Evolutionary conservation across 176 grass and related monocot genomes (phyloP), one percentile per base, ranked within the genome.

Genomic region (Olyra latifolia): DNA sequence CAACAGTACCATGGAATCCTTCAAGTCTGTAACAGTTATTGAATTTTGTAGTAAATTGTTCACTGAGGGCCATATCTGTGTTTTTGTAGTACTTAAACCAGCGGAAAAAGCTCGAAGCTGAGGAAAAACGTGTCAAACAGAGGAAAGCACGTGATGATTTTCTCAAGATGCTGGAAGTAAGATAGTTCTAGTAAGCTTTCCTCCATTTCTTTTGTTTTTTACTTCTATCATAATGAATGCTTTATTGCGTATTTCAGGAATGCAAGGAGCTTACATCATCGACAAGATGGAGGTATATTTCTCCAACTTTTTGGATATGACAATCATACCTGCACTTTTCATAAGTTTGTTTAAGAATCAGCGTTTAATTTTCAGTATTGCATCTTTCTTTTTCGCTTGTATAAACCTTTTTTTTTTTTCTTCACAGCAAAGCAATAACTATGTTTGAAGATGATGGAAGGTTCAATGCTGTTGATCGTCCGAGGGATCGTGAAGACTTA

Each of bases 111-210:
- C 65, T 88, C 13, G 96, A 99, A 81, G 72, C 76, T 22, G 93
- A 99, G 83, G 92, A 91, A 71, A 99, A 77, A 57, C 93, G 96
- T 56, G 67, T 91, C 49, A 95, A 95, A 76, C 96, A 99, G 62
- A 95, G 90, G 72, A 99, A 93, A 89, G 84, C 96, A 76, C 92
- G 93, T 59, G 96, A 99, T 77, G 96, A 91, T 80, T 99, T 99
- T 69, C 46, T 82, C 44, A 85, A 77, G 30, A 99, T 99, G 96
- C 62, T 99, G 62, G 96, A 99, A 85, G 96, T 99, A 95, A 77
- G 84, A 66, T 78, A 16, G 54, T n/a, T 75, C 39, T 39, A 38
- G 42, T 35, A 45, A 20, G 35, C 45, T 74, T 42, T 82, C 57
- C 32, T 58, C 20, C 2, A 35, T 82, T 49, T 24, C 42, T 29